Evolutionary conservation across 148 eudicot species (phyloP), one percentile per base, ranked within the genome.

Genomic region (Pouteria glomerata): DNA sequence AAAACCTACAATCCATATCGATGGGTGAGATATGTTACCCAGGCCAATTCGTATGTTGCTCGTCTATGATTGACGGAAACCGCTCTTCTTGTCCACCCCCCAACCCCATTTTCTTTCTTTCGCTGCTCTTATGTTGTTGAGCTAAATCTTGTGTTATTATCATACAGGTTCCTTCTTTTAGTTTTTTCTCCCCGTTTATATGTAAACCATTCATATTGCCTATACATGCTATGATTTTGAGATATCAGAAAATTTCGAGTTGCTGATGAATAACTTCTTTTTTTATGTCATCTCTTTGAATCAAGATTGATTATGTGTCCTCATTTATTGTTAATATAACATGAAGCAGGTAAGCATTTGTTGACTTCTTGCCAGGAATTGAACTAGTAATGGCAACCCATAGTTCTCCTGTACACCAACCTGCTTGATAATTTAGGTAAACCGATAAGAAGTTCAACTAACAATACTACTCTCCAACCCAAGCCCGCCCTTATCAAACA

Each of bases 11-110:
- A 91, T 68, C 97, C 97, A 1, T 91, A 88, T 73, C 89, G 93
- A 47, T 91, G 97, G 97, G 97, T 91, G 68, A 87, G 93, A 79
- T 91, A 91, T 42, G 97, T 91, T 62, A 88, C 97, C 37, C 97
- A 87, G 57, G 85, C 93, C 35, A 91, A 88, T 82, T 88, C 93
- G 15, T 91, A 91, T 72, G 97, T 91, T 69, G 93, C 97, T 59
- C 97, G 97, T 65, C 71, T 91, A 81, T 91, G 84, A 86, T 50
- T 23, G 61, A 63, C 47, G 67, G n/a, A 56, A 74, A 41, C 69
- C 77, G 41, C 52, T 16, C 24, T 53, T n/a, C 8, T 11, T 4
- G 42, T 69, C 34, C 31, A 31, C 3, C 39, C 31, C 21, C 12
- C 10, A 1, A 16, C n/a, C 31, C 27, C 19, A 10, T 52, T 31